phyloP scores from a whole-genome alignment of 164 flowering plant genomes.

The Nymphaea thermarum region DNA sequence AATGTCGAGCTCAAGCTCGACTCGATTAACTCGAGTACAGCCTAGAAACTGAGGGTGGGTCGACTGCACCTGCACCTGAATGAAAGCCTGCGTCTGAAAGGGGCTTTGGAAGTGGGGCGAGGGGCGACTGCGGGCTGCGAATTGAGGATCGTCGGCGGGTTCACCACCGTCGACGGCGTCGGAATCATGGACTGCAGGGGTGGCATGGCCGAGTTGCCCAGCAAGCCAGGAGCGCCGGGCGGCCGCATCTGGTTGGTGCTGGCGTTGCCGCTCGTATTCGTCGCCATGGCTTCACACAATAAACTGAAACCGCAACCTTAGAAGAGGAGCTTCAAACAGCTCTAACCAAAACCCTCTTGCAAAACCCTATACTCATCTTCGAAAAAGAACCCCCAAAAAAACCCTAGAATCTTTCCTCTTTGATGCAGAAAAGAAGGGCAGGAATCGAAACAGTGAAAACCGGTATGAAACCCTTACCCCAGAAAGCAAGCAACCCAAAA shows the following conservation, averaged over 20 bases:
- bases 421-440: not conserved
- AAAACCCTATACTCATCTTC: not conserved
- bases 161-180: not conserved
- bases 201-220: constrained; percentile 25
- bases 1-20: too few species aligned
- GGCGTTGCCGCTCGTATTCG: not conserved
- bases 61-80: constrained; percentile 3
- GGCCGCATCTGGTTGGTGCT: constrained; percentile 18
- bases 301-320: not conserved
- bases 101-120: constrained; percentile 30
- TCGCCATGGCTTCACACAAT: not conserved
- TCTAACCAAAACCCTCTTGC: not conserved
- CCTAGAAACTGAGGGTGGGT: constrained; percentile 16
- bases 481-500: too few species aligned
- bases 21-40: too few species aligned
- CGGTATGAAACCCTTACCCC: too few species aligned
- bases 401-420: not conserved
- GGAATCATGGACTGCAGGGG: constrained; percentile 21
- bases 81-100: constrained; percentile 23
- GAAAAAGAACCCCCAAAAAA: not conserved
- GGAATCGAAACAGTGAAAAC: too few species aligned
- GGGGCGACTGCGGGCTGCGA: constrained; percentile 17
- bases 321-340: not conserved
- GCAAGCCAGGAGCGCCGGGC: constrained; percentile 17
- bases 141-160: not conserved